Evolutionary conservation across 768 basidiomycete species (phyloP).

Genomic region (Rickenella mellea): DNA sequence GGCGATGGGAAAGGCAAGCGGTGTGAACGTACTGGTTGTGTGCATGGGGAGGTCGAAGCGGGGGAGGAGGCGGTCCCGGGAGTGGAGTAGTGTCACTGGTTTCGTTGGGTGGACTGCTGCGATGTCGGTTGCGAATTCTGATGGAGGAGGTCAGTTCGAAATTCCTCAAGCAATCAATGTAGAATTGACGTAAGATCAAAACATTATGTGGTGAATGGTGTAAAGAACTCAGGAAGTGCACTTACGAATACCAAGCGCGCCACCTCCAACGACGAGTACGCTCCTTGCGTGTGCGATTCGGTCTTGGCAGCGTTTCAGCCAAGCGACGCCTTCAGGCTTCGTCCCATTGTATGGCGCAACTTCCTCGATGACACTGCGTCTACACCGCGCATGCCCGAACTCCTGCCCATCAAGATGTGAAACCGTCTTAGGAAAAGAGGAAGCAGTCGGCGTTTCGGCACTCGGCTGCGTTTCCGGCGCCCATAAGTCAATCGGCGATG

Average conservation of each 20-base stretch:
- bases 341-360: conserved; percentile 20
- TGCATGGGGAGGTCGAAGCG: conserved; percentile 45
- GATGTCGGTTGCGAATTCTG: conserved; percentile 61
- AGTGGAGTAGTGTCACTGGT: conserved; percentile 50
- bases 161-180: too few species aligned
- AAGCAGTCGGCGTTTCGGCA: too few species aligned
- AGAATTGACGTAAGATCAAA: conserved; percentile 1
- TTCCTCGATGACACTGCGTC: neutral
- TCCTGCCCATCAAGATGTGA: too few species aligned
- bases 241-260: conserved; percentile 65
- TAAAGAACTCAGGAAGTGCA: conserved; percentile 4
- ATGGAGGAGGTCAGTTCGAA: neutral
- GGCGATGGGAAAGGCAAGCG: neutral
- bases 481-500: conserved; percentile 49
- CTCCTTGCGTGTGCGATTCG: conserved; percentile 35
- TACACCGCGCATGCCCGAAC: neutral
- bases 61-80: conserved; percentile 42
- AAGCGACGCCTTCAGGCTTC: conserved; percentile 39
- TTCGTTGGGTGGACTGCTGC: conserved; percentile 42
- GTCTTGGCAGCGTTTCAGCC: conserved; percentile 41
- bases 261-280: conserved; percentile 62
- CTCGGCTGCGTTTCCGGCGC: conserved; percentile 16
- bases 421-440: too few species aligned
- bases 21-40: conserved; percentile 31
- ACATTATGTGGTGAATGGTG: neutral